Evolutionary conservation across 805 yeast genomes (phyloP).

Genomic region (Kuraishia borneana): DNA sequence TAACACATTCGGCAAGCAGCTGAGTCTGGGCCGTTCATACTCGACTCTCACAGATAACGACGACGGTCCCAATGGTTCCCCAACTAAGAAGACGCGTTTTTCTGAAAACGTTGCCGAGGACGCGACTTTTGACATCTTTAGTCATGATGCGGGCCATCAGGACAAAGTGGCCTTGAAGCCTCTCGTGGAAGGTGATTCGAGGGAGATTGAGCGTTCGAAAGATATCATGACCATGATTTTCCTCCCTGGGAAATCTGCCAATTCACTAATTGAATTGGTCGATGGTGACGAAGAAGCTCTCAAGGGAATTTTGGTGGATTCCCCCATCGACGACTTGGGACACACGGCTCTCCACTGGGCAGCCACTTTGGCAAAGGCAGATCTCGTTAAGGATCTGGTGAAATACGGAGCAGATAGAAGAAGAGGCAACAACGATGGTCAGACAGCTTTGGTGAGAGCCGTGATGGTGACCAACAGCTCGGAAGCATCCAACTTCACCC

Average conservation of each 20-base stretch:
- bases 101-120: too few relatives aligned
- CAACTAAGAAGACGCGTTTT: constrained; percentile 24
- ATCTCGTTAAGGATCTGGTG: constrained; percentile 60
- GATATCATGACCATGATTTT: constrained; percentile 41
- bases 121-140: too few relatives aligned
- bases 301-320: constrained; percentile 50
- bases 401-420: constrained; percentile 55
- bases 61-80: constrained; percentile 18
- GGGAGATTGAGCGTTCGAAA: constrained; percentile 25
- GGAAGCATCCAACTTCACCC: constrained; percentile 66
- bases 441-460: constrained; percentile 77
- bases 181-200: constrained; percentile 8
- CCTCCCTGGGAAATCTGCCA: constrained; percentile 25
- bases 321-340: constrained; percentile 87
- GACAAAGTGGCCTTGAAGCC: constrained; percentile 41
- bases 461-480: constrained; percentile 76
- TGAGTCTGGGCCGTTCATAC: constrained; percentile 4
- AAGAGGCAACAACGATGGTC: constrained; percentile 74
- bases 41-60: constrained; percentile 23
- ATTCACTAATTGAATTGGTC: constrained; percentile 14
- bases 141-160: constrained; percentile 32
- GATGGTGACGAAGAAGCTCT: constrained; percentile 16
- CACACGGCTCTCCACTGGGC: constrained; percentile 96
- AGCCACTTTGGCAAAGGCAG: constrained; percentile 72
- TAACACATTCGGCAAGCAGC: background rate